Base-by-base conservation (phyloP, 257 asterid genomes). In the Solanum piurae region DNA sequence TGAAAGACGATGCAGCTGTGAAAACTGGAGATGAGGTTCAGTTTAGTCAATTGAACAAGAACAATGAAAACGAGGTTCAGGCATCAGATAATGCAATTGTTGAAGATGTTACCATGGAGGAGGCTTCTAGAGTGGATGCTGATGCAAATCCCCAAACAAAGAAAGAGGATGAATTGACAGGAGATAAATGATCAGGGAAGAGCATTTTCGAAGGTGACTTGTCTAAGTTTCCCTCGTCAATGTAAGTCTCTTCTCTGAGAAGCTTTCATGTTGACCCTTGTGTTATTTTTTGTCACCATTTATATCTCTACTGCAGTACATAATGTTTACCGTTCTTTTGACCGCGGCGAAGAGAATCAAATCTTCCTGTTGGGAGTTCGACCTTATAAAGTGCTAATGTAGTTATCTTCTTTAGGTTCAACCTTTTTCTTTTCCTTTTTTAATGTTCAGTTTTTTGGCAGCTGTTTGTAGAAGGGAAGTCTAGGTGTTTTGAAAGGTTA, bases 191-290 rank as follows among this genome's bases (percentile, higher is more conserved):
- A 58, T 82, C 76, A 62, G 74, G 42, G 91, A 87, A 87, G 91
- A 89, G 89, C 90, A 86, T 87, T 89, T 89, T 89, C 91, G 83
- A 69, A 69, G 92, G 92, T 66, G 87, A 87, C 89, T 77, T 75
- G 52, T 76, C 58, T 42, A 86, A 55, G 37, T 90, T 86, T 83
- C 92, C 91, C 88, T 75, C 64, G 90, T 88, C 87, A 83, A 83
- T 86, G 88, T 85, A 75, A 76, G 88, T 75, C 89, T 87, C 87
- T 73, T 89, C 87, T 76, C 74, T 34, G 83, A 73, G 73, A 60
- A 33, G 79, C 86, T 86, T 62, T 75, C 71, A 86, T 71, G 83
- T 40, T n/a, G 29, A 76, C 60, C 60, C 12, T 27, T n/a, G 83
- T 76, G 83, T 76, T 34, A 73, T 40, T 76, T 11, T 11, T 40